Base-by-base conservation (phyloP, 208 protist species). In the Naegleria gruberi region DNA sequence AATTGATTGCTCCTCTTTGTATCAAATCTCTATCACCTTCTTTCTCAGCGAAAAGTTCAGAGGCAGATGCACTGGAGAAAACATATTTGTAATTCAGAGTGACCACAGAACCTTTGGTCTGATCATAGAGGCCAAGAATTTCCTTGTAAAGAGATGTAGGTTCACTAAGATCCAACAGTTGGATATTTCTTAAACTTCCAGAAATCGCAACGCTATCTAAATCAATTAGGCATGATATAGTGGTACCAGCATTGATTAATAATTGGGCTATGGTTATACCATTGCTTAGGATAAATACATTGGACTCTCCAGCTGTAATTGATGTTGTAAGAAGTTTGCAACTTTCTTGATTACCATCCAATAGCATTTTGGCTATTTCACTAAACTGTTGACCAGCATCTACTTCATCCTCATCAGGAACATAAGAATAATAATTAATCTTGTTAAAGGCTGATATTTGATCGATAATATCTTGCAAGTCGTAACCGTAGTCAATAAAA, bases 401-500 rank as follows among this genome's bases (percentile, higher is more conserved):
- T 37, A 37, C 34, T 77, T 77, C 65, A 37, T 37, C 65, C 30
- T 77, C 65, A 7, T 77, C 65, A 37, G 65, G 65, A 0, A 77
- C 30, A 77, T 37, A 77, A n/a, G 65, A 30, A 77, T 77, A 77
- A n/a, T 77, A 77, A 77, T 77, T 77, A 37, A 77, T 77, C 65
- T 77, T 77, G 26, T 77, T 77, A n/a, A 77, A 77, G 19, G 65
- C 65, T 37, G 65, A 37, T 37, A 84, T 45, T 42, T 88, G 41
- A 65, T 88, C 84, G 0, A 88, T 4, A 40, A 88, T 30, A 42
- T 88, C 84, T 88, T 65, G 43, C 26, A 88, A 41, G 42, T 88
- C 84, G 37, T 65, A 88, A 17, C 84, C 84, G 65, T 45, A 65
- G 5, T 88, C n/a, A 37, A 88, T 65, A 42, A 88, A 88, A 6